These are phyloP conservation scores for Leonotis leonurus DNA, from an alignment of 257 asterid species.

Conservation along the genomic window DNA sequence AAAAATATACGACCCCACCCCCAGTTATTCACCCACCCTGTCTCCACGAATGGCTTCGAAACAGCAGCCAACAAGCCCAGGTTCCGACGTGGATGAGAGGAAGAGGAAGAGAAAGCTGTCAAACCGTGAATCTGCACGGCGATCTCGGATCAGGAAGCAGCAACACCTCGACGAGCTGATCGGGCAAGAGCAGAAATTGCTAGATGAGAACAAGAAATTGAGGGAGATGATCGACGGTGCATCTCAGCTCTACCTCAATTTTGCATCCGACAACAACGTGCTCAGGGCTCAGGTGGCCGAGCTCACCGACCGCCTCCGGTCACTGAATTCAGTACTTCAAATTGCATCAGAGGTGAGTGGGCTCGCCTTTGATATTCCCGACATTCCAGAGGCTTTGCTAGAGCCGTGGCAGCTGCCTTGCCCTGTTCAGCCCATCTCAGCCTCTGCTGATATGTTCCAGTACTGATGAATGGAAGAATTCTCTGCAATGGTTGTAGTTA, in stretches of 20 bases:
- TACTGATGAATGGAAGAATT: slow-evolving; percentile 17
- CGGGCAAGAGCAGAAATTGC: slow-evolving; percentile 34
- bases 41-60: slow-evolving; percentile 33
- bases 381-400: slow-evolving; percentile 48
- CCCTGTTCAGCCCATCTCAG: slow-evolving; percentile 56
- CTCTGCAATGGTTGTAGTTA: not conserved
- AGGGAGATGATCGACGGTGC: slow-evolving; percentile 40
- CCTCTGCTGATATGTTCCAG: slow-evolving; percentile 46
- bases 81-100: slow-evolving; percentile 47
- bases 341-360: slow-evolving; percentile 69
- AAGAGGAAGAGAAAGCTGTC: slow-evolving; percentile 77
- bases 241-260: slow-evolving; percentile 30
- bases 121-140: slow-evolving; percentile 73
- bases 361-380: slow-evolving; percentile 53
- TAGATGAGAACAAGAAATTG: slow-evolving; percentile 42
- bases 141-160: slow-evolving; percentile 74
- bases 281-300: slow-evolving; percentile 69
- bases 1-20: not conserved
- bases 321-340: slow-evolving; percentile 53
- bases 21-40: not conserved
- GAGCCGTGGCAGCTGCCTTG: slow-evolving; percentile 92
- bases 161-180: slow-evolving; percentile 51
- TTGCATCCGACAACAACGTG: slow-evolving; percentile 57
- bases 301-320: slow-evolving; percentile 62
- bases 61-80: slow-evolving; percentile 37